phyloP scores from a whole-genome alignment of 352 stramenopile genomes.

The Globisporangium irregulare region DNA sequence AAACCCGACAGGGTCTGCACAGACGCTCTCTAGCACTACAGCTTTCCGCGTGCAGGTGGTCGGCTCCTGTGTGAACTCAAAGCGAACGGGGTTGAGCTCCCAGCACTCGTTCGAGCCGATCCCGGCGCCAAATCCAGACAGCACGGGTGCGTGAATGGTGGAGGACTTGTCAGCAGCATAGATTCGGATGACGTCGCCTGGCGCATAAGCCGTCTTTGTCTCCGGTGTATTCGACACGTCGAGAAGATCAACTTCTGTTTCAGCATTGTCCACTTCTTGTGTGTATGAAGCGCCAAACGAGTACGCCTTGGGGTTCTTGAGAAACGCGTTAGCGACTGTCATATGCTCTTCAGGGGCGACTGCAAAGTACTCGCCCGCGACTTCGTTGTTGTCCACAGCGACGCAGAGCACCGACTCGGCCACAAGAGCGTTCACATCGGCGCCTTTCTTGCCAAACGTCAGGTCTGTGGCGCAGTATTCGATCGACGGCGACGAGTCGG shows the following conservation, averaged over 20 bases:
- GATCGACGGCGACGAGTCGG: constrained; percentile 12
- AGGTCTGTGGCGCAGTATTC: constrained; percentile 47
- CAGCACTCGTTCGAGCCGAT: constrained; percentile 30
- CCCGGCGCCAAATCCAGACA: constrained; percentile 19
- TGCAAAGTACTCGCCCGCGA: constrained; percentile 34
- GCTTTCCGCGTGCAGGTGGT: constrained; percentile 17
- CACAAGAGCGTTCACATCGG: constrained; percentile 30
- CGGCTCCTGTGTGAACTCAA: constrained; percentile 16
- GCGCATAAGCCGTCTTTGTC: constrained; percentile 16
- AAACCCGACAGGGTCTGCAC: constrained; percentile 2
- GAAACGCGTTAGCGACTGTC: constrained; percentile 31
- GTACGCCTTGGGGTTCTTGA: constrained; percentile 33
- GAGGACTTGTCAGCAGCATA: constrained; percentile 13
- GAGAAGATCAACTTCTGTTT: neutral
- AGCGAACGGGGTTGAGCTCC: constrained; percentile 23
- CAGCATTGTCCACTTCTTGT: neutral
- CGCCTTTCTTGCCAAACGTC: constrained; percentile 21
- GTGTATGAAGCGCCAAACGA: constrained; percentile 23
- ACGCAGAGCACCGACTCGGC: constrained; percentile 48
- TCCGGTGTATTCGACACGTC: neutral
- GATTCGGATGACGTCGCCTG: constrained; percentile 33
- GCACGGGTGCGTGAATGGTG: constrained; percentile 16
- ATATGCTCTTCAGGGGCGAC: constrained; percentile 27
- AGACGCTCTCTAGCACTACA: constrained; percentile 15
- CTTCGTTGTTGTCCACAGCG: constrained; percentile 47